Percentiles rank a stretch among this genome's conserved stretches.
phyloP scores from a whole-genome alignment of 23 red algal genomes.

The Agarophyton chilense region DNA sequence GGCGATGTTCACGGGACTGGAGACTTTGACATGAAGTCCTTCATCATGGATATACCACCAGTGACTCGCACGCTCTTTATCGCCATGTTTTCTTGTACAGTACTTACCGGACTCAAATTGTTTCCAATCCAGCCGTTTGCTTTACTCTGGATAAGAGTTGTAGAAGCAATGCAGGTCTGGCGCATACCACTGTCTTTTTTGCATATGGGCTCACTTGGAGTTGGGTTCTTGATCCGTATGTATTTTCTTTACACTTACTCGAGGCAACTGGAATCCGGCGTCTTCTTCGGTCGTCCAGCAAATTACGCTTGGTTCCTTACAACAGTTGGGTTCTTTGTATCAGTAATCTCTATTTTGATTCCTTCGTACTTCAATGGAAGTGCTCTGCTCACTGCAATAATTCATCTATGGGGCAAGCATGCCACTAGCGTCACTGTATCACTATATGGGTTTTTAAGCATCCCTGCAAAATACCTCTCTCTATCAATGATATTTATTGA shows the following conservation, averaged over 20 bases:
- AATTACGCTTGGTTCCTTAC: conserved; percentile 85
- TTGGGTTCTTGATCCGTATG: conserved; percentile 83
- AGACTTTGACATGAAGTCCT: conserved; percentile 70
- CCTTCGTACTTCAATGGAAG: conserved; percentile 55
- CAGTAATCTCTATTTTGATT: conserved; percentile 4
- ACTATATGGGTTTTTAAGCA: conserved; percentile 81
- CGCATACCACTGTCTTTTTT: conserved; percentile 69
- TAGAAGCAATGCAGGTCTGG: conserved; percentile 81
- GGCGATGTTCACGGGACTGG: conserved; percentile 54
- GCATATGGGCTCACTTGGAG: conserved; percentile 71
- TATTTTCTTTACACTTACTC: conserved; percentile 90
- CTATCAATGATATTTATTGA: conserved; percentile 71
- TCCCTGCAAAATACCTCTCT: conserved; percentile 91
- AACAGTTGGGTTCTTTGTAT: conserved; percentile 31
- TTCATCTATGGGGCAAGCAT: conserved; percentile 87
- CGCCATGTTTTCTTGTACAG: conserved; percentile 63
- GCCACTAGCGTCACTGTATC: conserved; percentile 69
- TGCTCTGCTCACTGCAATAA: conserved; percentile 78
- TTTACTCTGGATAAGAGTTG: conserved; percentile 64
- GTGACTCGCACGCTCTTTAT: conserved; percentile 76
- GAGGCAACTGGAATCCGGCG: conserved; percentile 77
- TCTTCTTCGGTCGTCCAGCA: conserved; percentile 77
- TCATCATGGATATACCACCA: conserved; percentile 75
- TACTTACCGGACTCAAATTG: conserved; percentile 64
- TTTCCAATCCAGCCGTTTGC: conserved; percentile 49